Base-by-base conservation (phyloP, 305 asterid species). In the Fraxinus velutina region DNA sequence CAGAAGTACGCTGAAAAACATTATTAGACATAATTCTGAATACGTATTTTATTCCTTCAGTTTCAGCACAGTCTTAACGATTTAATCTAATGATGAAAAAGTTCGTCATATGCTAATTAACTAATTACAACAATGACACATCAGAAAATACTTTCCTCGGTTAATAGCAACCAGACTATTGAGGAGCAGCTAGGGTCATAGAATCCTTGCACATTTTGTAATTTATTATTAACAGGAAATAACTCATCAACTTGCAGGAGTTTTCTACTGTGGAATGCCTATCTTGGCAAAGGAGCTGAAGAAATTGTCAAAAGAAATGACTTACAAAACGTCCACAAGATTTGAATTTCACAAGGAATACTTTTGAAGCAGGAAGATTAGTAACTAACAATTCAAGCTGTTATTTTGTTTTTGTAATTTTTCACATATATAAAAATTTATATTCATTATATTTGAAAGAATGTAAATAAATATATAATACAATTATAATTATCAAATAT, bases 261-360 rank as follows among this genome's bases (percentile, higher is more conserved):
- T 93, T 80, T 94, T 93, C 91, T 93, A 92, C 85, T 94, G 97
- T 52, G 98, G 98, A 83, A 88, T 86, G 93, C 97, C 97, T 6
- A 90, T 88, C 77, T 80, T 94, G 86, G 97, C 97, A 79, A 93
- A 94, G 91, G 97, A 94, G 84, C 89, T 94, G 84, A 93, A 87
- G 89, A 90, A 93, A 80, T 88, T 92, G 76, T 91, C 97, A 62
- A 92, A 90, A 79, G 97, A 93, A 88, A 36, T 93, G 84, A 93
- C 90, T 37, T 86, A 87, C 84, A 93, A 90, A 87, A 94, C 98
- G 74, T 89, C 98, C 13, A 94, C 97, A n/a, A 86, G 98, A 76
- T 94, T 93, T 73, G 97, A 93, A 79, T 94, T 93, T 88, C 98
- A 93, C 88, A 94, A 94, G 90, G 98, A 93, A 79, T 90, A 88